Conservation (phyloP, 2,329 filamentous ascomycete genomes). For the Stachybotrys elegans region DNA sequence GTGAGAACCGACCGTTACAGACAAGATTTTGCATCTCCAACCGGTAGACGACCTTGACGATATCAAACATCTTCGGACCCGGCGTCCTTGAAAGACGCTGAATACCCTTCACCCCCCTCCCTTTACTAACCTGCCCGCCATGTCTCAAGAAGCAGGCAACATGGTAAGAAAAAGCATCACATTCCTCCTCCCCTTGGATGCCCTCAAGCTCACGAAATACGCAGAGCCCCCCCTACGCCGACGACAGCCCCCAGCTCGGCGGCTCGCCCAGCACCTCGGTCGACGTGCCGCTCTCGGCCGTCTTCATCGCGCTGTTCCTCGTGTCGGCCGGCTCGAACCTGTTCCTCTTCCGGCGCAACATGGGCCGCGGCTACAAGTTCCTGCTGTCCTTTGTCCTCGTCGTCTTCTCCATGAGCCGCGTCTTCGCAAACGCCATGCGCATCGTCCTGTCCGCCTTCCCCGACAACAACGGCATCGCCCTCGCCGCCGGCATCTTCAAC, state of each 20-base stretch:
- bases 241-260: slow-evolving; percentile 46
- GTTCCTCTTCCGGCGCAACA: slow-evolving; percentile 49
- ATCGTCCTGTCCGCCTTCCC: slow-evolving; percentile 47
- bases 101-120: no score
- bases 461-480: slow-evolving; percentile 34
- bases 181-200: neutral
- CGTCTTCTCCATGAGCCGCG: slow-evolving; percentile 53
- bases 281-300: slow-evolving; percentile 60
- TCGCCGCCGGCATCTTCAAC: slow-evolving; percentile 65
- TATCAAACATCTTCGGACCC: no score
- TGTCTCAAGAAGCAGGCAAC: no score
- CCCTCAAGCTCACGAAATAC: no score
- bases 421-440: slow-evolving; percentile 44
- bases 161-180: no score
- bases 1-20: no score
- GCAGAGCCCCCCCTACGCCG: slow-evolving; percentile 31
- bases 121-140: no score
- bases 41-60: no score
- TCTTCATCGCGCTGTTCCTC: slow-evolving; percentile 57
- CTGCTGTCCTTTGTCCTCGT: slow-evolving; percentile 53
- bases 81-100: no score
- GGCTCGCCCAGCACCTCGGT: slow-evolving; percentile 50
- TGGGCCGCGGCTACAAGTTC: slow-evolving; percentile 49
- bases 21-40: no score
- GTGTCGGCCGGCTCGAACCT: slow-evolving; percentile 51